Base-by-base conservation (phyloP, 306 rosid genomes). In the Vigna nakashimae region DNA sequence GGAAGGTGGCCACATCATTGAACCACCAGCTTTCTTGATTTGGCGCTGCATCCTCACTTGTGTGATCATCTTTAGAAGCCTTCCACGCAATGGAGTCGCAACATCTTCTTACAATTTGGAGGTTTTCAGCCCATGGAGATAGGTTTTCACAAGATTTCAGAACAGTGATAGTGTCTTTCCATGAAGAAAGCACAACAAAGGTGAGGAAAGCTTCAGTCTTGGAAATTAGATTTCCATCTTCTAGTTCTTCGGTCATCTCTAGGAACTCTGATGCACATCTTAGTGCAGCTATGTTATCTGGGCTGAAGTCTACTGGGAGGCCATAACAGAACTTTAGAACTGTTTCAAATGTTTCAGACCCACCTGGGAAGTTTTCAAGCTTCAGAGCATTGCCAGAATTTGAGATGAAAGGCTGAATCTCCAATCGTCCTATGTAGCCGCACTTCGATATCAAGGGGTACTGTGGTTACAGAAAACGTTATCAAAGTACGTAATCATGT, bases 151-250 rank as follows among this genome's bases (percentile, higher is more conserved):
- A 92, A 64, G 96, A 86, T 75, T 85, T 91, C 40, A 92, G 90
- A 60, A 95, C 96, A 56, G 87, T 78, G 68, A 92, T 73, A 7
- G 97, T 88, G 75, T 95, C 99, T 78, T 91, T 92, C 98, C 96
- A 91, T 36, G 98, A 95, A 66, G 91, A 87, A 48, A 95, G 96
- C 80, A 95, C 90, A 1, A 92, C 92, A 59, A 91, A 90, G 55
- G 99, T 88, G 87, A 95, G 98, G 89, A 92, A 95, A 52, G 98
- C 88, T 81, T 95, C 99, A 1, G 91, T 83, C 86, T 92, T 95
- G 81, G 89, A 84, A 46, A 91, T 84, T 76, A 92, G 96, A 78
- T 92, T 95, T 65, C 94, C 97, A 42, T 89, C 96, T 64, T 92
- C 92, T 48, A 89, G 83, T 69, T 95, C 98, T 79, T 92, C 99